Evolutionary conservation across 2,329 filamentous ascomycete species (phyloP), one percentile per base, ranked within the genome.

Genomic region (Metarhizium guizhouense): DNA sequence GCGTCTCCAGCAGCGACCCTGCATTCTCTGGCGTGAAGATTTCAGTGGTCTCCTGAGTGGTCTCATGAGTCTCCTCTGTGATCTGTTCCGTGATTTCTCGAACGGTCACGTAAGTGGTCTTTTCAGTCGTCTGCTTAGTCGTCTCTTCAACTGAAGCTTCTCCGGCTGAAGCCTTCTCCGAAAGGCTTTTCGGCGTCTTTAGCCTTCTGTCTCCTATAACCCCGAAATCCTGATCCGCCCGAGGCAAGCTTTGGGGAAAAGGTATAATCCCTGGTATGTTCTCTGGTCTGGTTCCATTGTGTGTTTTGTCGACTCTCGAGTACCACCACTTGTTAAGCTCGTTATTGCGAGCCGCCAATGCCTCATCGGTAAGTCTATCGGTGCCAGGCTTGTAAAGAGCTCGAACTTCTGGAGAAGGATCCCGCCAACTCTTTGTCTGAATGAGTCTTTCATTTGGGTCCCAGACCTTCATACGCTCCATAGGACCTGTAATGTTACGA

Each of bases 301-400:
- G 6, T 45, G n/a, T 43, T 11, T 10, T 40, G 14, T 55, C 55
- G 29, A 56, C 48, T 38, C 57, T 56, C 8, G 53, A 52, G 20
- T 56, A 53, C 60, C 60, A 62, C 14, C 20, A 54, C 8, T 54
- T 29, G 10, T 61, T 47, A 14, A 57, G 20, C 42, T 50, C 42
- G 10, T 18, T 13, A 43, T 53, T 54, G 29, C 54, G 56, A 16
- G 47, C 58, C 7, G 34, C 36, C 47, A 30, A 66, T 47, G 65
- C 57, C 11, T 66, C 65, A 30, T 62, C 57, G 29, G 63, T 59
- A 50, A 61, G 54, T 6, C 58, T 57, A 51, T 56, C 58, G 6
- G 66, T 63, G 13, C 53, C 59, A 29, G 57, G 53, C 54, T 61
- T 54, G 52, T 58, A 61, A 38, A 54, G 2, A 25, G 56, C 36